phyloP scores from a whole-genome alignment of 2,329 filamentous ascomycete species.

The Fonsecaea erecta region DNA sequence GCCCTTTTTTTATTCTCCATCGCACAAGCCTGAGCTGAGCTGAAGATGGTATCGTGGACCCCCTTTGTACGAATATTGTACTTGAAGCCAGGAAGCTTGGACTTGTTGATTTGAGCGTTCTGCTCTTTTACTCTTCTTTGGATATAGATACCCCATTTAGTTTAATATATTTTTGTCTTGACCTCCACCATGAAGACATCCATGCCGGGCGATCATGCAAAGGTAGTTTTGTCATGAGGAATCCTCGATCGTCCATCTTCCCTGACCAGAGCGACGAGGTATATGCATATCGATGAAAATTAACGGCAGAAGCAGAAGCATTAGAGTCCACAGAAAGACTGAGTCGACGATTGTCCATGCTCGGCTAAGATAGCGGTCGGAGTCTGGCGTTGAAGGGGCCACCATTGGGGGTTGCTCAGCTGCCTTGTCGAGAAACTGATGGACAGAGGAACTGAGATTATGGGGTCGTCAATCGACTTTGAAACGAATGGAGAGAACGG shows the following conservation, averaged over 20 bases:
- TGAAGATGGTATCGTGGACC: conserved; percentile 6
- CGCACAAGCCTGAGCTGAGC: conserved; percentile 12
- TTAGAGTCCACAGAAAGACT: background rate
- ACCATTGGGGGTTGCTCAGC: background rate
- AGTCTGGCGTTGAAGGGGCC: background rate
- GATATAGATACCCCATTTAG: conserved; percentile 18
- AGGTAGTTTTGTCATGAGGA: background rate
- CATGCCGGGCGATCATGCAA: too few relatives aligned
- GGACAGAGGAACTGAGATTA: background rate
- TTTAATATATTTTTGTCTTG: background rate
- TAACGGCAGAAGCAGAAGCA: background rate
- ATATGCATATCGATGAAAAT: background rate
- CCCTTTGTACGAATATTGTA: conserved; percentile 14
- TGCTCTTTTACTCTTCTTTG: background rate
- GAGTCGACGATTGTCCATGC: background rate
- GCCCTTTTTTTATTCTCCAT: background rate
- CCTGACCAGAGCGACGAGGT: background rate
- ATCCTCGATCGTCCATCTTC: background rate
- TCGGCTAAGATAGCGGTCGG: background rate
- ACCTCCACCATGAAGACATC: background rate
- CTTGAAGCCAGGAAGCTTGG: conserved; percentile 12
- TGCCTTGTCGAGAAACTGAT: background rate
- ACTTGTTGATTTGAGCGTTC: background rate
- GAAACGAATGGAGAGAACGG: too few relatives aligned
- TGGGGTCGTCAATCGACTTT: too few relatives aligned